Base-by-base conservation (phyloP, 2,329 filamentous ascomycete genomes). In the Helminthosporium solani region DNA sequence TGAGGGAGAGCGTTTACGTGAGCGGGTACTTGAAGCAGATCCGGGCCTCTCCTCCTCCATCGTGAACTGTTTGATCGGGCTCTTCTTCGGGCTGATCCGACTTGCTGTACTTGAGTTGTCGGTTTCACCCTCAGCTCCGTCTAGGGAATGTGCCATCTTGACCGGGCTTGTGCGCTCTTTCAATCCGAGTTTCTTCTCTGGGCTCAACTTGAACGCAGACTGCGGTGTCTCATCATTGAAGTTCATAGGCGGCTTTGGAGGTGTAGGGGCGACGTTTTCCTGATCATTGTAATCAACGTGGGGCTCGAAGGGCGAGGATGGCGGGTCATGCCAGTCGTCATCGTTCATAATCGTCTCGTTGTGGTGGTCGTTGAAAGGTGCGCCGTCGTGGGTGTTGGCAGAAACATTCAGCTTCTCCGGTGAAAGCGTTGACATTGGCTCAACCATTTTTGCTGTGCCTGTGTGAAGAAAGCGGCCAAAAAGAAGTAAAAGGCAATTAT, bases 221-320 rank as follows among this genome's bases (percentile, higher is more conserved):
- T 67, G 65, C 3, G 61, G 60, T 2, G 57, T 50, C 25, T 63
- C 52, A 5, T 64, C 57, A 7, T 61, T 52, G 23, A 60, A 50
- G 25, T 46, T 34, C 23, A 58, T 43, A 23, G 42, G 40, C 15
- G 46, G 25, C 44, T 66, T 70, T 2, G 49, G 42, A 6, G 67
- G 66, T 5, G 64, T 63, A 1, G 65, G 64, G 19, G 64, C 60
- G 43, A 69, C 52, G 31, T 70, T 71, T 43, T 72, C 70, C 42
- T 70, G 67, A 49, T 70, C 54, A 20, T 71, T 67, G 20, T 57
- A 47, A 15, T 72, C 71, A 40, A 77, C 58, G 43, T 76, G 69
- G 33, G 70, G 64, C n/a, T 75, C 58, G 56, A 78, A 78, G 12
- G 76, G 76, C 30, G 75, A 78, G 44, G 74, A 77, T 5, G 72